Base-by-base conservation (phyloP, 768 basidiomycete genomes). In the Amanita fuliginea region DNA sequence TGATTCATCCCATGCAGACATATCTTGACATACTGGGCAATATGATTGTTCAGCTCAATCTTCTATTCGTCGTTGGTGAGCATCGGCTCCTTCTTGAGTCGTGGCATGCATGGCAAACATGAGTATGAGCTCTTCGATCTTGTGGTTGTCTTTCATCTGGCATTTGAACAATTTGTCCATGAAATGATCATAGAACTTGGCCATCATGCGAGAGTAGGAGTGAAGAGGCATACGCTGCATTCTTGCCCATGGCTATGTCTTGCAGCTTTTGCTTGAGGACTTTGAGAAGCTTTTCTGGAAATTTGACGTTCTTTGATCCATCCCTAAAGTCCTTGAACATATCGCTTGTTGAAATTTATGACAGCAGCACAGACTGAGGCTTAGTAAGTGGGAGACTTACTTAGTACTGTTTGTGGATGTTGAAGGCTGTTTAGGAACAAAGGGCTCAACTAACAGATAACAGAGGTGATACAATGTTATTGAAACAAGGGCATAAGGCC, bases 41-140 rank as follows among this genome's bases (percentile, higher is more conserved):
- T 92, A 57, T 98, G 96, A 54, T 82, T 83, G 63, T 96, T 94
- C 39, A 97, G 76, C 62, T 94, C 90, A 41, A 80, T 62, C 62
- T 97, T 98, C 94, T 93, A 97, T 18, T 79, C 86, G 42, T 96
- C 93, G 19, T 81, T 86, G 13, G 75, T 75, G 1, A 93, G 69
- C 2, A 85, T 75, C 0, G 88, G 88, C 55, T 94, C 91, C 66
- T 96, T 96, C 75, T 83, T 86, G 52, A 98, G 78, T 75, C 2
- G 89, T 91, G 3, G 95, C 88, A 46, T 91, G 83, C 1, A 93
- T 88, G 9, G 94, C 94, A 59, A 97, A 97, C 76, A 88, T 87
- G 46, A 99, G 74, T 52, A 99, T 95, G 48, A 99, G 83, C 55
- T 97, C 93, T 67, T 99, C 96, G 34, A 97, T 89, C 69, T 95